Evolutionary conservation across 2,329 filamentous ascomycete genomes (phyloP).

Genomic region (Sporothrix phasma): DNA sequence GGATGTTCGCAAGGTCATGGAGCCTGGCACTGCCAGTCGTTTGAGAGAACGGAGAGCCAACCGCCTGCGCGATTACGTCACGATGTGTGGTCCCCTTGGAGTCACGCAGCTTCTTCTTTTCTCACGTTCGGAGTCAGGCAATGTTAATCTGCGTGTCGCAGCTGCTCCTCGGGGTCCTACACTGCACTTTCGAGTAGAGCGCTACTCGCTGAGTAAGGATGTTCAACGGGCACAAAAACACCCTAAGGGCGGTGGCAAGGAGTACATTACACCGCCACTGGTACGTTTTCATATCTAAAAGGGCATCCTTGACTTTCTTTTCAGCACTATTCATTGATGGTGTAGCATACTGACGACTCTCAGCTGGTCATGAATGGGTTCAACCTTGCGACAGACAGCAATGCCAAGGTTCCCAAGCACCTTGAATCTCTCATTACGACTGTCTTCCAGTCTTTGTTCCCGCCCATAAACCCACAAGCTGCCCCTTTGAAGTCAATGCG

Average conservation of each 20-base stretch:
- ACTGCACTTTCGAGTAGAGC: constrained; percentile 86
- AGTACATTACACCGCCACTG: constrained; percentile 76
- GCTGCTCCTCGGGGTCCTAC: constrained; percentile 86
- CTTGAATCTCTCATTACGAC: constrained; percentile 88
- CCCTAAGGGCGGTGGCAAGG: constrained; percentile 71
- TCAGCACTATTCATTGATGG: too few species aligned
- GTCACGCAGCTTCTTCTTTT: constrained; percentile 91
- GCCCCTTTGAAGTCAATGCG: constrained; percentile 89
- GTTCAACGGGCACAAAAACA: constrained; percentile 74
- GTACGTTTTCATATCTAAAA: constrained; percentile 32
- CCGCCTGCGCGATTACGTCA: constrained; percentile 80
- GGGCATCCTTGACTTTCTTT: too few species aligned
- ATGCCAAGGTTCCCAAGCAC: constrained; percentile 74
- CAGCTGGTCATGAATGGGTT: constrained; percentile 98
- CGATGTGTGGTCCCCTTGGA: constrained; percentile 89
- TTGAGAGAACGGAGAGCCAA: constrained; percentile 86
- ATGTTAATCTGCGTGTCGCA: constrained; percentile 83
- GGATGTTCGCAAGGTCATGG: constrained; percentile 89
- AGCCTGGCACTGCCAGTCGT: constrained; percentile 82
- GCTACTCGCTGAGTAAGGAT: constrained; percentile 89
- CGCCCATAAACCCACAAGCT: constrained; percentile 84
- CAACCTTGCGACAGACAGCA: constrained; percentile 50
- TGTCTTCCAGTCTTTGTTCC: constrained; percentile 92
- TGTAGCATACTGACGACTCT: constrained; percentile 21
- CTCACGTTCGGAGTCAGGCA: constrained; percentile 78